A percentile compares a stretch with the other conserved stretches of the same genome.
These are phyloP conservation scores for Cercospora zeina DNA, from an alignment of 2,329 filamentous ascomycete species.

Conservation along the genomic window DNA sequence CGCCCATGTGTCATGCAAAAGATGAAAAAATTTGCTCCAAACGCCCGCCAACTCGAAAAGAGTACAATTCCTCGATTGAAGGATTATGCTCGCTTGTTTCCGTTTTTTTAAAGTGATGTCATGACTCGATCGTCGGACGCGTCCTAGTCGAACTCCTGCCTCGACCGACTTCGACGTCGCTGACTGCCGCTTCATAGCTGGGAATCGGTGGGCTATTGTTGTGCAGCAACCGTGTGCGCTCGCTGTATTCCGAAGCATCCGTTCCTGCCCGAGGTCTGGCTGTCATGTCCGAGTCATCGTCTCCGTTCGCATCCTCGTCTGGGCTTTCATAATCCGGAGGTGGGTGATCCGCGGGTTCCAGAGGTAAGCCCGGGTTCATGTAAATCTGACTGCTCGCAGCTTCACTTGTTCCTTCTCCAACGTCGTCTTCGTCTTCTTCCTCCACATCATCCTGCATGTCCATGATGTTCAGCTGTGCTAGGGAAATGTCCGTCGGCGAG, in stretches of 20 bases:
- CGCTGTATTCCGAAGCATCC: slow-evolving; percentile 22
- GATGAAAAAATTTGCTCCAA: slow-evolving; percentile 10
- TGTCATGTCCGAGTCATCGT: slow-evolving; percentile 31
- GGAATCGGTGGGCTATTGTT: slow-evolving; percentile 66
- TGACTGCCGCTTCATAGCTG: slow-evolving; percentile 75
- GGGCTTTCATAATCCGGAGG: slow-evolving; percentile 55
- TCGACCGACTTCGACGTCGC: slow-evolving; percentile 33
- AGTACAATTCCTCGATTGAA: neutral
- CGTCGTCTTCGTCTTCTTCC: slow-evolving; percentile 41
- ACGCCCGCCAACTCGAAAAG: slow-evolving; percentile 2
- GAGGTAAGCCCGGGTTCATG: slow-evolving; percentile 34
- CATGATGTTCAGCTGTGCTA: slow-evolving; percentile 78
- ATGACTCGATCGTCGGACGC: slow-evolving; percentile 25
- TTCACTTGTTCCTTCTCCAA: slow-evolving; percentile 33
- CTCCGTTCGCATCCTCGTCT: slow-evolving; percentile 32
- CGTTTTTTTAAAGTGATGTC: slow-evolving; percentile 15
- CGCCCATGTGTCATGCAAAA: slow-evolving; percentile 11
- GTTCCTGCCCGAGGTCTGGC: slow-evolving; percentile 28
- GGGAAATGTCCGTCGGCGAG: slow-evolving; percentile 92
- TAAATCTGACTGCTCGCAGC: slow-evolving; percentile 26
- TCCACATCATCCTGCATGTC: slow-evolving; percentile 51
- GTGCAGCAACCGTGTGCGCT: slow-evolving; percentile 18
- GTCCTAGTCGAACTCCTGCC: slow-evolving; percentile 34
- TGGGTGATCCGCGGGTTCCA: slow-evolving; percentile 40
- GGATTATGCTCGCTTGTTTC: slow-evolving; percentile 7